Percentiles rank a stretch among this genome's conserved stretches.
Conservation (phyloP, 129 eudicot genomes). For the Helianthus tuberosus region DNA sequence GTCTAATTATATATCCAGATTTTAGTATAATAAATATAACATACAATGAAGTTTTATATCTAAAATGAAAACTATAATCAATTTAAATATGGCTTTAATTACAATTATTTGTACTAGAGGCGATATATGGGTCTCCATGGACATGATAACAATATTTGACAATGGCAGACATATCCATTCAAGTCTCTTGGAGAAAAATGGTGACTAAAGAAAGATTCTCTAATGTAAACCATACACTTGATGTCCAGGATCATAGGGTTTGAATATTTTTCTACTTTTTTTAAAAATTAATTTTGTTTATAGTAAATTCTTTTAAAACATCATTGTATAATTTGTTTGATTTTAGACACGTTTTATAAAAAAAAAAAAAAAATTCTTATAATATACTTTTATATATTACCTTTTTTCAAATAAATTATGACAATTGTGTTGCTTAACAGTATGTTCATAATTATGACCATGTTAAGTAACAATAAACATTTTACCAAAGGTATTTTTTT, state of each 20-base stretch:
- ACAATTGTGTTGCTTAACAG: too few relatives aligned
- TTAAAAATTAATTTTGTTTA: not conserved
- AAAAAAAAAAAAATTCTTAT: not conserved
- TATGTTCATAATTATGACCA: too few relatives aligned
- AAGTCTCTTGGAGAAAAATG: conserved; percentile 12
- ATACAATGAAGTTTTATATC: not conserved
- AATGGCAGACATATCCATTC: conserved; percentile 37
- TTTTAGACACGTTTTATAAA: not conserved
- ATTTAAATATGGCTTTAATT: not conserved
- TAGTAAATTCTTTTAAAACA: not conserved
- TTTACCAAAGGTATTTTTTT: too few relatives aligned
- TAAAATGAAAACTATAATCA: not conserved
- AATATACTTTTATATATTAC: too few relatives aligned
- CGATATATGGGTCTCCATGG: conserved; percentile 14
- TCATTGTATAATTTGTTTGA: not conserved
- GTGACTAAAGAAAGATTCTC: conserved; percentile 22
- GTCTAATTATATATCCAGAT: too few relatives aligned
- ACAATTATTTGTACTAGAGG: not conserved
- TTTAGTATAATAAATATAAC: too few relatives aligned
- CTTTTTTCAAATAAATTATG: too few relatives aligned
- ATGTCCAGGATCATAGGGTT: conserved; percentile 12
- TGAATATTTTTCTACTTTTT: not conserved
- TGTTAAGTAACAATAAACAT: too few relatives aligned
- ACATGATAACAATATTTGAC: conserved; percentile 21
- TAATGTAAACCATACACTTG: conserved; percentile 16